Conservation (phyloP, 176 grass and related monocot species). For the Neostapfia colusana region DNA sequence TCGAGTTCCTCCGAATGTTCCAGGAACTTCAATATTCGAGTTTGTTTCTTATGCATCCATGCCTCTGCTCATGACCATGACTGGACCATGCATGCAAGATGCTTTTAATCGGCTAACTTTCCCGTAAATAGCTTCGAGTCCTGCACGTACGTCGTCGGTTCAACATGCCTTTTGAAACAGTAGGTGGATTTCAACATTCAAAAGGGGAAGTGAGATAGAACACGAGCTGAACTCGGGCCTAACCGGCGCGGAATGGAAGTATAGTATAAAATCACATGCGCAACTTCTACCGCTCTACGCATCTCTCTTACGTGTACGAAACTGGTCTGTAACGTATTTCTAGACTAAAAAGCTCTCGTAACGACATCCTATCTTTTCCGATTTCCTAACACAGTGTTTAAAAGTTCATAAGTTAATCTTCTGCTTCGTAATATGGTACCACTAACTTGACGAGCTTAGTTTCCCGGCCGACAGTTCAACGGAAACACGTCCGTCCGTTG, state of each 20-base stretch:
- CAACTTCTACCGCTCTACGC: no score
- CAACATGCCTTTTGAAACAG: not conserved
- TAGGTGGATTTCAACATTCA: slow-evolving; percentile 7
- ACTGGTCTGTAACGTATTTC: no score
- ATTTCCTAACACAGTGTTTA: not conserved
- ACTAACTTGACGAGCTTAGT: slow-evolving; percentile 26
- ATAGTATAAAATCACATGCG: not conserved
- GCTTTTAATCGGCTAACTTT: not conserved
- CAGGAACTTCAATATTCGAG: not conserved
- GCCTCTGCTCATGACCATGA: not conserved
- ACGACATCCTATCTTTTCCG: not conserved
- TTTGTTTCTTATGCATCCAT: not conserved
- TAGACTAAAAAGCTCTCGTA: not conserved
- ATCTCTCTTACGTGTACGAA: no score
- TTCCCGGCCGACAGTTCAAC: not conserved
- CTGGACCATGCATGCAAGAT: not conserved
- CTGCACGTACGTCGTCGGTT: not conserved
- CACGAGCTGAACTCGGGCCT: not conserved
- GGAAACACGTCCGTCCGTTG: slow-evolving; percentile 21
- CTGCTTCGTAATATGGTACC: not conserved
- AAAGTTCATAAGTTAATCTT: not conserved
- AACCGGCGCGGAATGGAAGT: not conserved
- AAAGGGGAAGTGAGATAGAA: not conserved
- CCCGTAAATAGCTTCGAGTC: not conserved
- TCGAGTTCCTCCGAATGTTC: not conserved